Base-by-base conservation (phyloP, 2,329 filamentous ascomycete genomes). In the Immersiporthe knoxdaviesiana region DNA sequence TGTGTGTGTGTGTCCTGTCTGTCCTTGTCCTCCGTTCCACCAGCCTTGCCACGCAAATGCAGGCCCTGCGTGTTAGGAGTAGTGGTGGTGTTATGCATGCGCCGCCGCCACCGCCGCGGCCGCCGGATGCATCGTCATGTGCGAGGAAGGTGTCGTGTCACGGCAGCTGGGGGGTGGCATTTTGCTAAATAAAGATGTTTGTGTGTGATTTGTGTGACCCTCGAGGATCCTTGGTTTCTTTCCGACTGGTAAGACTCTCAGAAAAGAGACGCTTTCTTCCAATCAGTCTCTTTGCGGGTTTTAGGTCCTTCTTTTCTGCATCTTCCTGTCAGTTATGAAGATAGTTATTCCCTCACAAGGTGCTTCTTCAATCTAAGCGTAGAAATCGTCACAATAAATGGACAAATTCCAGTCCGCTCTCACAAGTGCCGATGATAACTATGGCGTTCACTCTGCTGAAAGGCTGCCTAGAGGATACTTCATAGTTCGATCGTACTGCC, bases 41-140 rank as follows among this genome's bases (percentile, higher is more conserved):
- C 24, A 68, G 66, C 44, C 60, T 16, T 27, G 16, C 41, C 52
- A 24, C 66, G 56, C 66, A 61, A 50, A 27, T 27, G 27, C 52
- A 56, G 2, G 52, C 27, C 12, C 52, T 14, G 11, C 44, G 11
- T 6, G n/a, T 27, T 54, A 12, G 21, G 21, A 47, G 21, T 47
- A n/a, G n/a, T n/a, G n/a, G 50, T 30, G 11, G 50, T 54, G 50
- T 54, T 16, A 54, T 54, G 50, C 50, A 54, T 16, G 24, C 52
- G 2, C 27, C 52, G 27, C 52, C 24, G n/a, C n/a, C n/a, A n/a
- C n/a, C n/a, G n/a, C n/a, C n/a, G n/a, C n/a, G n/a, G n/a, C n/a
- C n/a, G 24, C 52, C 12, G 16, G 24, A 56, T 56, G 14, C 12
- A 30, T 30, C 6, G 52, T 56, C 3, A 30, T 56, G 24, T 56